Base-by-base conservation (phyloP, 78 protist species). In the Bigelowiella natans region DNA sequence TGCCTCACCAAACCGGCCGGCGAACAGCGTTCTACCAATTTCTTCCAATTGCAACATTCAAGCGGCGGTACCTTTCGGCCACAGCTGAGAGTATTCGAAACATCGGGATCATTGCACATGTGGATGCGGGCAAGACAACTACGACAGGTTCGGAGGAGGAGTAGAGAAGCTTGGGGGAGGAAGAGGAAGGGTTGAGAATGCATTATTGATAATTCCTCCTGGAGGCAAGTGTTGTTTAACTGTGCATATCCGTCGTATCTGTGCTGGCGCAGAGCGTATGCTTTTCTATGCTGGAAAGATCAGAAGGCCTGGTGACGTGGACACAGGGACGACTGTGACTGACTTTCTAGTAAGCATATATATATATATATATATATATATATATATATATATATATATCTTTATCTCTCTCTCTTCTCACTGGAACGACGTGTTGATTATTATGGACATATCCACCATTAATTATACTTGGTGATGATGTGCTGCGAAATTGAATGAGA, bases 121-220 rank as follows among this genome's bases (percentile, higher is more conserved):
- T 86, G 39, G 90, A 86, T 84, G 38, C 92, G 31, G 99, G 99
- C 51, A 97, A 97, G 95, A 96, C 99, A 0, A 97, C 99, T 2
- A 86, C 95, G 37, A 96, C 99, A 7, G 99, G 97, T 90, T 51
- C 7, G 18, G 18, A 26, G 73, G 7, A 51, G 7, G 73, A 26
- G 18, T 51, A 51, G 18, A 51, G 18, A 26, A 51, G 7, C 7
- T 51, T 26, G 73, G 18, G 73, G 73, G 73, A 51, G 73, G 73
- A 18, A 18, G 73, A 18, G 73, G 73, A 18, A 18, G 7, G 73
- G 34, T 7, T 7, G 73, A 18, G 34, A 18, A 51, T 51, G 73
- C 7, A 51, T 51, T 51, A 7, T 51, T 7, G 18, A 51, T 51
- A 51, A 26, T 51, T 51, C 73, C n/a, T n/a, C n/a, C n/a, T n/a